phyloP scores from a whole-genome alignment of 768 basidiomycete genomes.

The Pulveroboletus sp. region DNA sequence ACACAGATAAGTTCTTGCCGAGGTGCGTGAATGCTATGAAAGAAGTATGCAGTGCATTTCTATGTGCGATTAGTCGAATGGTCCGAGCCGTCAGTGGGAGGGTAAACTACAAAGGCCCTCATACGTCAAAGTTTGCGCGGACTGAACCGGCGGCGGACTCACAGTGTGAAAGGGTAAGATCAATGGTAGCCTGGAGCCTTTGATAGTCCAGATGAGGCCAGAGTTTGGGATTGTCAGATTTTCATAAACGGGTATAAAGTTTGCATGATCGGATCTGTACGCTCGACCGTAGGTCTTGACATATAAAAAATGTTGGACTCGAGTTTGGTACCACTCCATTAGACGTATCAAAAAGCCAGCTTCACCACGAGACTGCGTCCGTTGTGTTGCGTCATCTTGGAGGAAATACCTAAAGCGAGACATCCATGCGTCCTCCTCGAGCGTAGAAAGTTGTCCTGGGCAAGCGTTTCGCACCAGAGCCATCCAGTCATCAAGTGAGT shows the following conservation, averaged over 20 bases:
- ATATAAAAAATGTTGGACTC: conserved; percentile 44
- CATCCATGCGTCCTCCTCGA: conserved; percentile 32
- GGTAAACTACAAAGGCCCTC: conserved; percentile 37
- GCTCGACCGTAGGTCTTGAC: conserved; percentile 34
- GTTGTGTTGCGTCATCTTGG: conserved; percentile 18
- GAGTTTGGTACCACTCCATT: conserved; percentile 40
- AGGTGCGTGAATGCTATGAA: conserved; percentile 38
- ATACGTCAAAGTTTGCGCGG: not conserved
- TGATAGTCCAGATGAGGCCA: conserved; percentile 21
- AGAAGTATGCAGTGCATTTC: conserved; percentile 46
- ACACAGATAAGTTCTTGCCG: conserved; percentile 25
- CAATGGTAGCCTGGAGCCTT: conserved; percentile 34
- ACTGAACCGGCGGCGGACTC: conserved; percentile 7
- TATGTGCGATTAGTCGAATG: conserved; percentile 45
- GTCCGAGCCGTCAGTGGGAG: conserved; percentile 40
- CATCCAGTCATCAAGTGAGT: conserved; percentile 38
- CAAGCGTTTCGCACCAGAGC: conserved; percentile 28
- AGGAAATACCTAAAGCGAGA: conserved; percentile 31
- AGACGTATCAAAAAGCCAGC: conserved; percentile 44
- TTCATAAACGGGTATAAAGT: conserved; percentile 5
- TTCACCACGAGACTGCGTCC: conserved; percentile 31
- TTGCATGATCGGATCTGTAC: conserved; percentile 15
- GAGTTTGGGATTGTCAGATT: conserved; percentile 16
- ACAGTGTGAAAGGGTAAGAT: conserved; percentile 52
- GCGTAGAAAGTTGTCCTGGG: conserved; percentile 20